Conservation (phyloP, 306 rosid genomes). For the Ormosia emarginata region DNA sequence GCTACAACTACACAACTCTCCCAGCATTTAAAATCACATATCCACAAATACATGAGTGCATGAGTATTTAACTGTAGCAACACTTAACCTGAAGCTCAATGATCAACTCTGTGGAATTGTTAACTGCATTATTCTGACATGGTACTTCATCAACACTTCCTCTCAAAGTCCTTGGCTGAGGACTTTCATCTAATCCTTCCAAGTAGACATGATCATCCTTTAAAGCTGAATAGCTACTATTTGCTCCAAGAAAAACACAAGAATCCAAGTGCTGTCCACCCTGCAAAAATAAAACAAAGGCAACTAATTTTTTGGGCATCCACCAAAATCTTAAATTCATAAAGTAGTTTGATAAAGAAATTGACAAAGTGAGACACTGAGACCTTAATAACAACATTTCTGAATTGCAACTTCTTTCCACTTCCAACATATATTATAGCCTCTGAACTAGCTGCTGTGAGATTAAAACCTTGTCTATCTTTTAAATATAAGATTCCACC, state of each 20-base stretch:
- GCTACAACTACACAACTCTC: neutral
- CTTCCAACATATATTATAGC: constrained; percentile 76
- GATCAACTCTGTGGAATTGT: constrained; percentile 49
- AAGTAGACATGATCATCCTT: constrained; percentile 65
- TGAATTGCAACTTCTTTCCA: constrained; percentile 92
- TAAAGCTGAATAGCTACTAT: constrained; percentile 80
- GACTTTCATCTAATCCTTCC: constrained; percentile 46
- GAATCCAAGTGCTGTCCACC: constrained; percentile 80
- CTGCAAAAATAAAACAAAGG: constrained; percentile 41
- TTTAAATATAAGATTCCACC: constrained; percentile 72
- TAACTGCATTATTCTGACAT: constrained; percentile 33
- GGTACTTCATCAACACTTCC: constrained; percentile 40
- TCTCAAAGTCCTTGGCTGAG: constrained; percentile 27
- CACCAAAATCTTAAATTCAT: neutral
- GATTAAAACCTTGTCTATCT: constrained; percentile 58
- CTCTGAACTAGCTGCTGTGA: constrained; percentile 58
- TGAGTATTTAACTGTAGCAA: constrained; percentile 13
- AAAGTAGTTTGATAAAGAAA: neutral
- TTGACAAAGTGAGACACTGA: neutral
- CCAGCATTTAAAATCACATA: neutral
- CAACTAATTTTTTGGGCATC: constrained; percentile 1
- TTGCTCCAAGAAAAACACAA: constrained; percentile 80
- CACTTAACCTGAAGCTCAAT: constrained; percentile 78
- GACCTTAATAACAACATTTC: constrained; percentile 84
- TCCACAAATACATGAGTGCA: neutral